These are phyloP conservation scores for Pogostemon cablin DNA, from an alignment of 257 asterid genomes.

Conservation along the genomic window DNA sequence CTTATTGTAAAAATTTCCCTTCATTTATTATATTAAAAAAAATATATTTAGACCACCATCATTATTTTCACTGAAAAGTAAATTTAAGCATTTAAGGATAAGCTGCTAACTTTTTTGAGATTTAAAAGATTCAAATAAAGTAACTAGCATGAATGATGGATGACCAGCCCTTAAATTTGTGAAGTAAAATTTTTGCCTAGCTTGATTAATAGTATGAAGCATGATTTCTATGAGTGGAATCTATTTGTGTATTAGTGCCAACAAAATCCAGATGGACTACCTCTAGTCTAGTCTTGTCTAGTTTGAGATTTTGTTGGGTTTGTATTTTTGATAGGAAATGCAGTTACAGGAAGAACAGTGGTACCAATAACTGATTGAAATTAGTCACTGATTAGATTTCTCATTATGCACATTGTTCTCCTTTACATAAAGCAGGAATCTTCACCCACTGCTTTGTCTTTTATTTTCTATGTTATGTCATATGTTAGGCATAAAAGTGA, in stretches of 20 bases:
- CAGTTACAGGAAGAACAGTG: neutral
- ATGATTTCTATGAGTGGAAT: neutral
- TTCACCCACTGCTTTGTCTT: neutral
- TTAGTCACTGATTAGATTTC: neutral
- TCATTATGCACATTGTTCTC: neutral
- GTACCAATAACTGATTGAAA: neutral
- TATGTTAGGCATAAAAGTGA: too few relatives aligned
- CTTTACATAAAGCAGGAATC: neutral
- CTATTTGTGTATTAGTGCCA: too few relatives aligned
- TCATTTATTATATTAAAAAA: too few relatives aligned
- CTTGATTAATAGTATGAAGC: constrained; percentile 15
- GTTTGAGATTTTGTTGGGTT: neutral
- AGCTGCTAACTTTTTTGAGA: neutral
- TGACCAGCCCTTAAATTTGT: constrained; percentile 11
- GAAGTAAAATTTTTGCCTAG: constrained; percentile 8
- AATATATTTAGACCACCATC: neutral
- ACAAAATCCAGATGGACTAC: neutral
- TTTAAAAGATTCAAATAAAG: neutral
- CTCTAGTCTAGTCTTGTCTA: neutral
- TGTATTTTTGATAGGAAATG: neutral
- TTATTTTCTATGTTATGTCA: neutral
- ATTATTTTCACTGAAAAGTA: neutral
- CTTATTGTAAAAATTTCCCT: too few relatives aligned
- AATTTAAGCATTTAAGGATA: constrained; percentile 3
- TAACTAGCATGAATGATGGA: neutral